Base-by-base conservation (phyloP, 306 rosid species). In the Herpetospermum pedunculosum region DNA sequence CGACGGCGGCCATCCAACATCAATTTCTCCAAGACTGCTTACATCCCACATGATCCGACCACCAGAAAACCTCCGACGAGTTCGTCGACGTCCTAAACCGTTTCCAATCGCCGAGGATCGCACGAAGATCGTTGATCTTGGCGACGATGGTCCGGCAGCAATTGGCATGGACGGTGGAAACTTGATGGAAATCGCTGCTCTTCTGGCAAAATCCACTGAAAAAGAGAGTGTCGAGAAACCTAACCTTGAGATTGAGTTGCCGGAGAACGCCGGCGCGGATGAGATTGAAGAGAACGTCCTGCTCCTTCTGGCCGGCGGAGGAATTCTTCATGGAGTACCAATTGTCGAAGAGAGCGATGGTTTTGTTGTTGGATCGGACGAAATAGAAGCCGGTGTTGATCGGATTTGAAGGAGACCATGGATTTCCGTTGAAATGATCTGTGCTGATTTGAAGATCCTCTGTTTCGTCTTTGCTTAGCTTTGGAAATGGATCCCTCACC, bases 191-290 rank as follows among this genome's bases (percentile, higher is more conserved):
- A 73, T 90, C 90, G 11, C 28, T 86, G 30, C 94, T 93, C n/a
- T 86, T 87, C 67, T 87, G 79, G 65, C 98, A 93, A 81, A 90
- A 93, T 7, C 97, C 96, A 63, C 97, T 93, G 44, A 93, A 93
- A 77, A 86, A 84, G 11, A 82, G 77, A 13, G 96, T 93, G 50
- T 89, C 82, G 72, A 93, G 69, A 25, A 90, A 93, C 83, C 88
- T 84, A 15, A 90, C 88, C 75, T 50, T 84, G 32, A 93, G 87
- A 3, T 86, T 82, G 6, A 93, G 75, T 6, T 77, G 16, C 14
- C 19, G 40, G 4, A 81, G 60, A 0, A 90, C 77, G 0, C 92
- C 96, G 0, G 70, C 59, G 19, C 16, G 43, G 16, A 86, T 65
- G 2, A 88, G 78, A 34, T 72, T 67, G 13, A 19, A 5, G 35